phyloP scores from a whole-genome alignment of 257 asterid species.

The Apocynum venetum region DNA sequence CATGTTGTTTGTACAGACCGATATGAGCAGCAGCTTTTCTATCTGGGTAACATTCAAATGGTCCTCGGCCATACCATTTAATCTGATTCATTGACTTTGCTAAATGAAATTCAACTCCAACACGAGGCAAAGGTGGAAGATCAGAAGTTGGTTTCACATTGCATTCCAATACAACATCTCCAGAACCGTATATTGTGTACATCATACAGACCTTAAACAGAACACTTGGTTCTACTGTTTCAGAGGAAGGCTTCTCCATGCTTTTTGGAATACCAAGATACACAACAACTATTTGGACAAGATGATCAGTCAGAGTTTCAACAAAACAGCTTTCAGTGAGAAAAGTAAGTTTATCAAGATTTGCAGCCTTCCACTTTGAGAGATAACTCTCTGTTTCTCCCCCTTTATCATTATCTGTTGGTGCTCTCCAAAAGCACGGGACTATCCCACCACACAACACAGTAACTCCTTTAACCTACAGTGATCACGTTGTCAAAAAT shows the following conservation, averaged over 20 bases:
- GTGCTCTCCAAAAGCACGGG: conserved; percentile 99
- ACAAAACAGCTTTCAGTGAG: conserved; percentile 52
- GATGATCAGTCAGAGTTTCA: conserved; percentile 34
- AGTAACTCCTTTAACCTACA: conserved; percentile 57
- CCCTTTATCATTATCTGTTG: conserved; percentile 95
- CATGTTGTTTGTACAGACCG: conserved; percentile 60
- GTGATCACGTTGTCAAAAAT: conserved; percentile 9
- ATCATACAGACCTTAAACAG: conserved; percentile 48
- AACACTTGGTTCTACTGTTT: conserved; percentile 23
- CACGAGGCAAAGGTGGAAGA: conserved; percentile 94
- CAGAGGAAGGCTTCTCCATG: conserved; percentile 30
- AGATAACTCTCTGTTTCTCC: conserved; percentile 68
- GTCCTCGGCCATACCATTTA: conserved; percentile 89
- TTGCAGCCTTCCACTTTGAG: conserved; percentile 71
- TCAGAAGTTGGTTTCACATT: conserved; percentile 56
- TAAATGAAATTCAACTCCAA: conserved; percentile 77
- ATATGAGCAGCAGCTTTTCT: conserved; percentile 90
- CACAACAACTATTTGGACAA: conserved; percentile 49
- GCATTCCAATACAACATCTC: conserved; percentile 78
- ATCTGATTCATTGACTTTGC: conserved; percentile 68
- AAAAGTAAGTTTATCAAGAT: conserved; percentile 48
- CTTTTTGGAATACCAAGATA: conserved; percentile 49
- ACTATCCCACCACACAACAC: conserved; percentile 67
- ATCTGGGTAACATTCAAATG: conserved; percentile 97
- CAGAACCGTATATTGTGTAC: conserved; percentile 69